Conservation (phyloP, 164 flowering plant genomes). For the Warburgia ugandensis region DNA sequence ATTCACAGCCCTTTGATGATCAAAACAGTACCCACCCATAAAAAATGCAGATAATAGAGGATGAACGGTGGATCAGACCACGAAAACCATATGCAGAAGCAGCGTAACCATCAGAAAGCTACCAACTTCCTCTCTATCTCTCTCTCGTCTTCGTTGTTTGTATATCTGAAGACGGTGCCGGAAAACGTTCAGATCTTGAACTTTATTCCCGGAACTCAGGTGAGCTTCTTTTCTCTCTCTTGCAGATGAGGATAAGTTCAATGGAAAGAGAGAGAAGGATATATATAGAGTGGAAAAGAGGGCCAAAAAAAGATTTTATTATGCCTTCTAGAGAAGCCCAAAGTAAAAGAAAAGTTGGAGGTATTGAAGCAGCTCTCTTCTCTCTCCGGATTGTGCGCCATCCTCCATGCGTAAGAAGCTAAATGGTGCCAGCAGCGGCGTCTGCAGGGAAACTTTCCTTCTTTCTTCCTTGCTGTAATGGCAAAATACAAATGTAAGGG, state of each 20-base stretch:
- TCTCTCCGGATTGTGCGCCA: slow-evolving; percentile 49
- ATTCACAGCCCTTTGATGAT: too few relatives aligned
- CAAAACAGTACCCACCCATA: too few relatives aligned
- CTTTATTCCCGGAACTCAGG: too few relatives aligned
- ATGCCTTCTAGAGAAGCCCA: not conserved
- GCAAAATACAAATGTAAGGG: not conserved
- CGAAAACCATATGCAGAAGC: too few relatives aligned
- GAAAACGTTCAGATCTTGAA: too few relatives aligned
- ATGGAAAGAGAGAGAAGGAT: slow-evolving; percentile 3
- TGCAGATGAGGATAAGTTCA: not conserved
- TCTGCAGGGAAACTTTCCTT: slow-evolving; percentile 14
- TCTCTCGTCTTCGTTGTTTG: too few relatives aligned
- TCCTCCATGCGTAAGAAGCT: slow-evolving; percentile 41
- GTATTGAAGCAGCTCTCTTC: not conserved
- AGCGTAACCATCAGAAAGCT: too few relatives aligned
- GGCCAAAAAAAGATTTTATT: slow-evolving; percentile 31
- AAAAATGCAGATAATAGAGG: too few relatives aligned
- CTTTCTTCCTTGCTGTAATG: not conserved
- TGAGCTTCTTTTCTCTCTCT: not conserved
- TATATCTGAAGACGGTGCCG: too few relatives aligned
- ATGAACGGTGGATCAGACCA: too few relatives aligned
- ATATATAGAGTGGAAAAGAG: slow-evolving; percentile 9
- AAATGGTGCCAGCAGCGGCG: slow-evolving; percentile 46
- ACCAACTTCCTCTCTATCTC: too few relatives aligned
- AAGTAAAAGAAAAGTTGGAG: not conserved